Evolutionary conservation across 441 rosid species (phyloP).

Genomic region (Euphorbia corollata): DNA sequence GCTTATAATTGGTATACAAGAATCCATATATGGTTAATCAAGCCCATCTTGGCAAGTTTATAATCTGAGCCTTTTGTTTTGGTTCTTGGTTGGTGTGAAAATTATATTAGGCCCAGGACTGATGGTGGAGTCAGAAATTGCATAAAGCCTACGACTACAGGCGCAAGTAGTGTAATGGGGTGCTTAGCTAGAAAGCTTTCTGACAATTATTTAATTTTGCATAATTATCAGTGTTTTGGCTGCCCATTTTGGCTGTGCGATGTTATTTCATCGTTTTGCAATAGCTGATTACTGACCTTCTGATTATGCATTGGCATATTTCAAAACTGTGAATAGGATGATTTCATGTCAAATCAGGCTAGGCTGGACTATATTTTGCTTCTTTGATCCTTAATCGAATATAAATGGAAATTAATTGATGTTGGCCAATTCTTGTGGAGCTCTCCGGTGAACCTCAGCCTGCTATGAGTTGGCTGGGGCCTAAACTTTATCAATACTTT

Average conservation of each 20-base stretch:
- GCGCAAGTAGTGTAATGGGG: not conserved
- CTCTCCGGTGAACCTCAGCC: not conserved
- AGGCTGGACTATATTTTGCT: not conserved
- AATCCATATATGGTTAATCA: not conserved
- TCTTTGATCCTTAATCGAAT: not conserved
- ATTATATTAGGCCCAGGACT: not conserved
- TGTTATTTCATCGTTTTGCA: not conserved
- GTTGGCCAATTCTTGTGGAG: not conserved
- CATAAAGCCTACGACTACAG: not conserved
- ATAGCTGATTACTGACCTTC: not conserved
- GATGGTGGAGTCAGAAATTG: not conserved
- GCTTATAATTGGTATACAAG: not conserved
- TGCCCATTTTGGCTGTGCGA: not conserved
- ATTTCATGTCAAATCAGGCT: not conserved
- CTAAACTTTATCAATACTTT: not conserved
- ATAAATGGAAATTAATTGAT: not conserved
- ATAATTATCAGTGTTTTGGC: not conserved
- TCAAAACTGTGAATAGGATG: not conserved
- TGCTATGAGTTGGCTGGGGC: not conserved
- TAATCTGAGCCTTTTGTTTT: not conserved
- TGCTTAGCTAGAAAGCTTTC: slow-evolving; percentile 4
- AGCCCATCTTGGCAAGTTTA: not conserved
- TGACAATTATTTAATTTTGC: not conserved
- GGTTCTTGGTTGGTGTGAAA: not conserved
- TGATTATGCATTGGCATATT: not conserved